Evolutionary conservation across 345 rosid species (phyloP), one percentile per base, ranked within the genome.

Genomic region (Eutrema yunnanense): DNA sequence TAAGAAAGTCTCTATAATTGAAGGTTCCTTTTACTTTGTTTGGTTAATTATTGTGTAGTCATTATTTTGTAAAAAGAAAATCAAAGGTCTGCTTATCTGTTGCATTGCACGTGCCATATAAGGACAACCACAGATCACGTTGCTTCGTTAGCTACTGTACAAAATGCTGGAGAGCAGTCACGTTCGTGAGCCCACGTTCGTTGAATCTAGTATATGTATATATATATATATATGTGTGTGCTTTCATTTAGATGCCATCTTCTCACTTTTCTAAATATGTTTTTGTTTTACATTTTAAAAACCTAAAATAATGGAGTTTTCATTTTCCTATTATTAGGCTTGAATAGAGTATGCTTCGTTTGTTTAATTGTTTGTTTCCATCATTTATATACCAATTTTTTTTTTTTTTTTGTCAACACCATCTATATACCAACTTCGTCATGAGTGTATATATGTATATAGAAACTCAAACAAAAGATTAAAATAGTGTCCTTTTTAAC

Each of bases 51-150:
- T 34, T 56, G 14, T 29, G 43, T 32, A 47, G 27, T 0, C 8
- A 49, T 53, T 41, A 54, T 55, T 32, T 9, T 41, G 57, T 51
- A 41, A 6, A 26, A 50, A 10, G 29, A 49, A 58, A 66, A 74
- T 26, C 40, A 32, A 22, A 59, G 67, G 78, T 59, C 62, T 74
- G 62, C 68, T 59, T 74, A 74, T 67, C 60, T 74, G 78, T 50
- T 67, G 73, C 62, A 67, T 50, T 67, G 73, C 62, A 74, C 68
- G 68, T 74, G 73, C 44, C 73, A 50, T 65, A 74, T 74, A 60
- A 59, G 68, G 78, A 59, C 78, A 74, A 50, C 37, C 54, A 59
- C 78, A 74, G 32, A 74, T 74, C 78, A 74, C 68, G 73, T 67
- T 74, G 69, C 67, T 33, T 51, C n/a, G 73, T 60, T 36, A 60